Conservation (phyloP, 2,329 filamentous ascomycete genomes). For the Alternaria gaisen region DNA sequence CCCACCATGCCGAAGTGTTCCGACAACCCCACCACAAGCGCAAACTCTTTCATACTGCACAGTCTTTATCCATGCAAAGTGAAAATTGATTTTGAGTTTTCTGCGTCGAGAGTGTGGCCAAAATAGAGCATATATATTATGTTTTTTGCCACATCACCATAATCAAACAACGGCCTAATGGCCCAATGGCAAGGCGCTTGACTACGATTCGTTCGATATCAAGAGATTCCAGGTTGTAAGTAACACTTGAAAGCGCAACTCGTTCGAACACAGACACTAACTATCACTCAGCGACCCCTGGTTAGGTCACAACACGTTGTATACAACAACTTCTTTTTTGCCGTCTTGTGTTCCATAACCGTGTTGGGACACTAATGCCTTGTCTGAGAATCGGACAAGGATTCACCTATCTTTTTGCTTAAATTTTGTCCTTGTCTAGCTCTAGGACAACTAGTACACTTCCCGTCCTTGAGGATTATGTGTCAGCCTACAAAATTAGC, state of each 20-base stretch:
- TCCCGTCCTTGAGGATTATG: rapidly evolving
- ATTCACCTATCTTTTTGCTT: not conserved
- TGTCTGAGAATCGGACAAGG: not conserved
- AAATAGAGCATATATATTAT: rapidly evolving
- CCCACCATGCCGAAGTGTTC: constrained; percentile 12
- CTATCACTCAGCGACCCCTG: constrained; percentile 28
- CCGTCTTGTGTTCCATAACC: not conserved
- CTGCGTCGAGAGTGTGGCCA: too few relatives aligned
- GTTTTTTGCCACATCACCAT: not conserved
- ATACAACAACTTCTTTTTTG: constrained; percentile 7
- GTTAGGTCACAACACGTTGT: constrained; percentile 26
- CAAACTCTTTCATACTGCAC: constrained; percentile 16
- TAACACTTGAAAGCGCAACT: not conserved
- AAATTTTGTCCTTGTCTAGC: not conserved
- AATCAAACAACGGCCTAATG: constrained; percentile 42
- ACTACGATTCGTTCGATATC: constrained; percentile 56
- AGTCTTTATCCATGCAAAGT: not conserved
- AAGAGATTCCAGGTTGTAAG: constrained; percentile 44
- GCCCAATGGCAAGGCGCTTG: constrained; percentile 67
- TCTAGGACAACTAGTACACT: not conserved
- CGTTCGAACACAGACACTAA: constrained; percentile 23
- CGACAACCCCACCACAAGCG: constrained; percentile 10
- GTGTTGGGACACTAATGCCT: not conserved
- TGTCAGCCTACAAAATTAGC: not conserved
- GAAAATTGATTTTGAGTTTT: too few relatives aligned